Evolutionary conservation across 2,329 filamentous ascomycete genomes (phyloP).

Genomic region (Paradendryphiella salina): DNA sequence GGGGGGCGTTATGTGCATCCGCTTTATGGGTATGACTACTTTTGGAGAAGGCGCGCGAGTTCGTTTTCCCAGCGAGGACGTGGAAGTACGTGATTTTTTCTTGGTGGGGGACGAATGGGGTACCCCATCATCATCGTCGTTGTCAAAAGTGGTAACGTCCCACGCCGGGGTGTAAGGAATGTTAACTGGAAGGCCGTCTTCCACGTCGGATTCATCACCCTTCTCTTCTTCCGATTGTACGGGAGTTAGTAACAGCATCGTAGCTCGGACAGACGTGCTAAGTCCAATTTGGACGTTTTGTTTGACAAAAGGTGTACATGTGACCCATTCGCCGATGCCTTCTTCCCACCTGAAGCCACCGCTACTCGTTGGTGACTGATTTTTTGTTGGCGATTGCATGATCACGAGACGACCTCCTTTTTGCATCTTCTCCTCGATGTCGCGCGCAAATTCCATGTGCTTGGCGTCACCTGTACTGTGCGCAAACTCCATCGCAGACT

Average conservation of each 20-base stretch:
- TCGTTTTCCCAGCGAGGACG: constrained; percentile 28
- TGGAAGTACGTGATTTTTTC: constrained; percentile 9
- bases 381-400: constrained; percentile 34
- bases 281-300: constrained; percentile 19
- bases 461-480: constrained; percentile 31
- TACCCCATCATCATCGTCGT: constrained; percentile 23
- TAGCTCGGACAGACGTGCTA: constrained; percentile 23
- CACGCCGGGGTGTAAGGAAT: constrained; percentile 7
- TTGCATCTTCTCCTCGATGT: constrained; percentile 41
- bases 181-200: constrained; percentile 3
- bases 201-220: constrained; percentile 18
- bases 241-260: constrained; percentile 37
- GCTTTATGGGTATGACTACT: constrained; percentile 35
- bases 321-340: constrained; percentile 53
- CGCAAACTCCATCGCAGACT: constrained; percentile 45
- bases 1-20: constrained; percentile 21
- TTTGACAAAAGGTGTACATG: constrained; percentile 45
- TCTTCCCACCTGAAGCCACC: constrained; percentile 51
- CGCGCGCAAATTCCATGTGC: constrained; percentile 35
- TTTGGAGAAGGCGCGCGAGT: constrained; percentile 30
- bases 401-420: constrained; percentile 33
- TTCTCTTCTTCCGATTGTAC: constrained; percentile 28
- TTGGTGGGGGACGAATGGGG: constrained; percentile 36
- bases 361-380: constrained; percentile 29
- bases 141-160: constrained; percentile 18